Conservation (phyloP, 2,329 filamentous ascomycete genomes). For the Calonectria pseudoreteaudii region DNA sequence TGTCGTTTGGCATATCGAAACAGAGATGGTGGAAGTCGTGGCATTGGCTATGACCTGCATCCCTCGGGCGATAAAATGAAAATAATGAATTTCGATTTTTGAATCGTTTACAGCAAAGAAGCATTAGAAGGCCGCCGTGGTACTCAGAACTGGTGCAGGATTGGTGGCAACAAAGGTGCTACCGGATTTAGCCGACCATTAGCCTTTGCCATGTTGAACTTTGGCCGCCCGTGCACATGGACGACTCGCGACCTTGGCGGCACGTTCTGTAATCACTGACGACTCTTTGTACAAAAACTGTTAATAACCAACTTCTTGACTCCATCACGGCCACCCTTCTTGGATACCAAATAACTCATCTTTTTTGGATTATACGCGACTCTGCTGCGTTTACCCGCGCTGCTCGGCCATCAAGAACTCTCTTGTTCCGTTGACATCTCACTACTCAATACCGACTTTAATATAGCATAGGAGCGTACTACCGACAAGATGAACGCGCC, state of each 20-base stretch:
- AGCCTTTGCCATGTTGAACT: constrained; percentile 36
- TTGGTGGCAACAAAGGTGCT: constrained; percentile 5
- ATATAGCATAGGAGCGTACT: constrained; percentile 1
- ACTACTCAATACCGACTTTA: background rate
- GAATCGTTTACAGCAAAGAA: background rate
- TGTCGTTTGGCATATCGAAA: constrained; percentile 65
- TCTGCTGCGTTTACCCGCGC: background rate
- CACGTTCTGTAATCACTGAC: constrained; percentile 27
- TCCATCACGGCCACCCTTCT: constrained; percentile 4
- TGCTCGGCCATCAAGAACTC: background rate
- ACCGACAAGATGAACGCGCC: constrained; percentile 64
- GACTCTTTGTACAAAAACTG: constrained; percentile 7
- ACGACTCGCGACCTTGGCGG: constrained; percentile 23
- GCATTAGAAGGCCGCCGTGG: background rate
- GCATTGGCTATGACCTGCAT: constrained; percentile 58
- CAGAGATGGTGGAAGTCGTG: constrained; percentile 71
- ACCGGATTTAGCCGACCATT: constrained; percentile 45
- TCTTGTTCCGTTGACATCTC: background rate
- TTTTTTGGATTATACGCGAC: constrained; percentile 28
- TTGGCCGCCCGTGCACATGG: constrained; percentile 22
- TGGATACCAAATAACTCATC: constrained; percentile 5
- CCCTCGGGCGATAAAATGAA: constrained; percentile 5
- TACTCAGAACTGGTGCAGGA: background rate
- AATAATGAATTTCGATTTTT: background rate
- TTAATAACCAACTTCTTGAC: constrained; percentile 16